Evolutionary conservation across 23 red algal genomes (phyloP).

Genomic region (Agarophyton chilense): DNA sequence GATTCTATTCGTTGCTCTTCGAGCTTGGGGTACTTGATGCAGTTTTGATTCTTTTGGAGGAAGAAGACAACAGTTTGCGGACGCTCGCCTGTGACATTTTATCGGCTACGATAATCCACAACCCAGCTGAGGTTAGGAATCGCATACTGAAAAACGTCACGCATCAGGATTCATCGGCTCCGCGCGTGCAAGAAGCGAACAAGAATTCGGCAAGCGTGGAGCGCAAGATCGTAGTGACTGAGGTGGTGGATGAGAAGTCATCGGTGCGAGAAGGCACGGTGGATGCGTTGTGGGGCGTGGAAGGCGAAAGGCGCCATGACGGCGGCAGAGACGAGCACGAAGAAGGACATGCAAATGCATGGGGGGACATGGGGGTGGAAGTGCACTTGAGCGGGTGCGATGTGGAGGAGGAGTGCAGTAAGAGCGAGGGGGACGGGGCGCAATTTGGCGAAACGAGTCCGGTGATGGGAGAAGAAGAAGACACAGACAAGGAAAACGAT

Average conservation of each 20-base stretch:
- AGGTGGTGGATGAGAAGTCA: neutral
- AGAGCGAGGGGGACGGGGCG: neutral
- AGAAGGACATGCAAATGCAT: too few species aligned
- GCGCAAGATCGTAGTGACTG: neutral
- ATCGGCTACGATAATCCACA: conserved; percentile 17
- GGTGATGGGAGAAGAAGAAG: neutral
- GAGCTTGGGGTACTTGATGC: conserved; percentile 56
- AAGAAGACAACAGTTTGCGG: conserved; percentile 22
- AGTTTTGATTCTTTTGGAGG: neutral
- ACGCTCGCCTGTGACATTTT: conserved; percentile 34
- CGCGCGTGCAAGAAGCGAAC: neutral
- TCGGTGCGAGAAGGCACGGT: neutral
- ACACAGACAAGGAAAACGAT: neutral
- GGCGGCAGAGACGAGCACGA: too few species aligned
- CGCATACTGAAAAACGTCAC: conserved; percentile 35
- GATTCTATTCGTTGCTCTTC: conserved; percentile 34
- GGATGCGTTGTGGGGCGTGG: neutral
- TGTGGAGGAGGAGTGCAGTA: neutral
- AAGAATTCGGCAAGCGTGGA: neutral
- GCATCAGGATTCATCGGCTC: neutral
- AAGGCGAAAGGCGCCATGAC: neutral
- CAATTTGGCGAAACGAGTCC: neutral
- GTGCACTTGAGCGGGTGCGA: too few species aligned
- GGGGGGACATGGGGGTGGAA: neutral
- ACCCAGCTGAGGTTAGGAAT: conserved; percentile 16